A percentile compares a stretch with the other conserved stretches of the same genome.
Evolutionary conservation across 345 rosid genomes (phyloP).

Genomic region (Clausena lansium): DNA sequence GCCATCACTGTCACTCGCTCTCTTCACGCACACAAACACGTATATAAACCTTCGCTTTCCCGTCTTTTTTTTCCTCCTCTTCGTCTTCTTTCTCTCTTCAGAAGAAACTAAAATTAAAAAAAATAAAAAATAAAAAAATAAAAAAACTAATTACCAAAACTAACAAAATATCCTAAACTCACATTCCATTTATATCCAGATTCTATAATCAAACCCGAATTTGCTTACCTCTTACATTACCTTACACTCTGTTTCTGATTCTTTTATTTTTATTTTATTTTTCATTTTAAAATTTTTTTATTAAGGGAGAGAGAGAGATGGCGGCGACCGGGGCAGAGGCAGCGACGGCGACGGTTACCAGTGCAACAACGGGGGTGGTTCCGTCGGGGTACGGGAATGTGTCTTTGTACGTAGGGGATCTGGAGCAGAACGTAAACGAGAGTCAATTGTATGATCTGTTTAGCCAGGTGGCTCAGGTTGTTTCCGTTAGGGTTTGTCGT

Average conservation of each 20-base stretch:
- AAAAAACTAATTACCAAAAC: neutral
- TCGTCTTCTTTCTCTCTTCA: neutral
- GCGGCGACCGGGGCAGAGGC: slow-evolving; percentile 32
- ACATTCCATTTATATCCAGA: slow-evolving; percentile 11
- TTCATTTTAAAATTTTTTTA: neutral
- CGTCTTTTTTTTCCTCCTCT: neutral
- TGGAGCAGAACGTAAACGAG: slow-evolving; percentile 50
- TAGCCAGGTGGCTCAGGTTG: slow-evolving; percentile 45
- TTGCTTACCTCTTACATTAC: slow-evolving; percentile 1
- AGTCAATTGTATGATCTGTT: slow-evolving; percentile 53
- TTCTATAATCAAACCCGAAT: slow-evolving; percentile 5
- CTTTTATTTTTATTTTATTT: neutral
- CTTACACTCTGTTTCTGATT: neutral
- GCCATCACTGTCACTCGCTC: neutral
- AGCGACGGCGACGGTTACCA: slow-evolving; percentile 2
- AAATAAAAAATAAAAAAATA: neutral
- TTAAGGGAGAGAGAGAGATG: slow-evolving; percentile 11
- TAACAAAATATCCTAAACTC: neutral
- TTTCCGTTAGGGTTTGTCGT: slow-evolving; percentile 61
- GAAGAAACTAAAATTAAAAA: neutral
- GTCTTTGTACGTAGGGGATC: slow-evolving; percentile 70
- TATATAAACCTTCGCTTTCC: neutral
- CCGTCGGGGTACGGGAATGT: slow-evolving; percentile 29
- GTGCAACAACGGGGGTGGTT: slow-evolving; percentile 14
- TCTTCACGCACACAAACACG: neutral